phyloP scores from a whole-genome alignment of 2,329 filamentous ascomycete genomes.

The Fusarium odoratissimum region DNA sequence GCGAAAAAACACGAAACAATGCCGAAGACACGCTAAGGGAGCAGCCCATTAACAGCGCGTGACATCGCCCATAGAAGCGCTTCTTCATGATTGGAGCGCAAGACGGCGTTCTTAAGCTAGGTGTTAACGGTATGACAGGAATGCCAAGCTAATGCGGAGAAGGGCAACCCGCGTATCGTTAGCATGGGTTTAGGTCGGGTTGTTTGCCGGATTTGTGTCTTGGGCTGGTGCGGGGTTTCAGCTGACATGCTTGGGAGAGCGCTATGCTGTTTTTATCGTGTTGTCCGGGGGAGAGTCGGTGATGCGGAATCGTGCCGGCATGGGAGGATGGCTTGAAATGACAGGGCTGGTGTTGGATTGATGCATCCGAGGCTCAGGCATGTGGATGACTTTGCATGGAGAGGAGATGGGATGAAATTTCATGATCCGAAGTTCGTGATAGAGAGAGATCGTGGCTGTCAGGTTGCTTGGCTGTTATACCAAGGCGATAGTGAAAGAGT shows the following conservation, averaged over 20 bases:
- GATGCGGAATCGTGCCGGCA: not conserved
- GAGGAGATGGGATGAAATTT: not conserved
- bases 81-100: constrained; percentile 10
- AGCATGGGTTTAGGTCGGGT: not conserved
- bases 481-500: not conserved
- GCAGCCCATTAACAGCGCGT: constrained; percentile 6
- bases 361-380: not conserved
- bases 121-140: not conserved
- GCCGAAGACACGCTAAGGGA: constrained; percentile 4
- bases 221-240: constrained; percentile 8
- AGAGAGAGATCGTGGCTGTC: no score
- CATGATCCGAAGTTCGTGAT: not conserved
- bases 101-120: not conserved
- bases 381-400: not conserved
- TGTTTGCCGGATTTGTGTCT: not conserved
- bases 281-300: not conserved
- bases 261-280: not conserved
- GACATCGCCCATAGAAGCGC: constrained; percentile 15
- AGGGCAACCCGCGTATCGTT: constrained; percentile 4
- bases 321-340: no score
- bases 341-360: not conserved
- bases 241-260: not conserved
- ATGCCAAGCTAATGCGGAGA: constrained; percentile 6
- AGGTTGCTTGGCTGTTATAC: rapidly evolving
- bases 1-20: not conserved